Evolutionary conservation across 1,284 basidiomycete species (phyloP), one percentile per base, ranked within the genome.

Genomic region (Trichosporon asahii): DNA sequence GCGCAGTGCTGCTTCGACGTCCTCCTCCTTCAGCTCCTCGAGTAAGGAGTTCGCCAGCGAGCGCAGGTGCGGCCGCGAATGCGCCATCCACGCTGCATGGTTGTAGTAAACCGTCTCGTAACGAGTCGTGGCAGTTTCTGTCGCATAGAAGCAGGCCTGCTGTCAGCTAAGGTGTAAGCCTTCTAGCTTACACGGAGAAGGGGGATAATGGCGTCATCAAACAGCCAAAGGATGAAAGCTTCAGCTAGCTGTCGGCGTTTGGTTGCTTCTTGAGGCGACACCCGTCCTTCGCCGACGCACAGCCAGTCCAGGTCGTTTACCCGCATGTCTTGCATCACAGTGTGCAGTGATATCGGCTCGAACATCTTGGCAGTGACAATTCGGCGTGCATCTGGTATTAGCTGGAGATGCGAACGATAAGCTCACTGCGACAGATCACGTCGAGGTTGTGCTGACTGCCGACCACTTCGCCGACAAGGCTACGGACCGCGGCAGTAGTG

Each of bases 71-170:
- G 97, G 97, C 1, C 86, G 84, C 68, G 93, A 95, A 4, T 98
- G 86, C 2, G 83, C 85, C n/a, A 87, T 85, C 97, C 97, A 99
- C 75, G 96, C 94, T 69, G 95, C 94, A 70, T 98, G 94, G 8
- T 94, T 88, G 79, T 97, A 99, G 81, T 96, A 99, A 0, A 98
- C 85, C 0, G 95, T 88, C 66, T 89, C 88, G 74, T 96, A 93
- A n/a, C 91, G 87, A 74, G 91, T 94, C 1, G 90, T 91, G 5
- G 91, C 90, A 0, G 95, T 94, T 75, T 99, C 94, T 0, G 97
- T 99, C 53, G 93, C 87, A 80, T 98, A 98, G 84, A 98, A 99
- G 0, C 91, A 91, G 0, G 93, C 94, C 92, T 97, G 71, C 31
- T 1, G 66, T 71, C 55, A 72, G 71, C 60, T 33, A 25, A 23